phyloP scores from a whole-genome alignment of 345 rosid genomes.

The Hibiscus mutabilis region DNA sequence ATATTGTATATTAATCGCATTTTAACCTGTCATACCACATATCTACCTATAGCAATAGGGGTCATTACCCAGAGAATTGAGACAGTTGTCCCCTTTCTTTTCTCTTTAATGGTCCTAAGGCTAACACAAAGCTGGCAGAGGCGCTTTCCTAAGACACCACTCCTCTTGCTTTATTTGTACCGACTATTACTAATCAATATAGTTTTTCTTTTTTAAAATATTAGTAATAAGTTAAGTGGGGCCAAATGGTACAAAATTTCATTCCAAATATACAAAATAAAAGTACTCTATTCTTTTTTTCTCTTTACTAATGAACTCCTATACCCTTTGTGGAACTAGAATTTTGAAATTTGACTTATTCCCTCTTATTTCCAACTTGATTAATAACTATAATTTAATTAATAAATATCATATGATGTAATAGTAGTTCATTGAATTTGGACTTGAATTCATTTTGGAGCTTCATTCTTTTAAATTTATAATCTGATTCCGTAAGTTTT shows the following conservation, averaged over 20 bases:
- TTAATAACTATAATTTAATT: background rate
- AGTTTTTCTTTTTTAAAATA: background rate
- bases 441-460: background rate
- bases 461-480: no score
- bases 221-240: no score
- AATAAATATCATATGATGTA: no score
- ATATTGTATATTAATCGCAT: no score
- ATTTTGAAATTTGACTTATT: conserved; percentile 3
- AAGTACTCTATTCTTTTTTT: no score
- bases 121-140: conserved; percentile 15
- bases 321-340: background rate
- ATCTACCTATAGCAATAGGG: no score
- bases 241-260: no score
- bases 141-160: conserved; percentile 20
- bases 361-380: background rate
- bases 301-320: background rate
- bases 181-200: no score
- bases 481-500: no score
- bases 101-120: conserved; percentile 8
- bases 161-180: background rate
- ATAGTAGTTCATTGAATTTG: background rate
- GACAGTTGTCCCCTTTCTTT: conserved; percentile 21
- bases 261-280: no score
- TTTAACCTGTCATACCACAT: no score
- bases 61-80: conserved; percentile 29